These are phyloP conservation scores for Parastagonospora nodorum DNA, from an alignment of 2,329 filamentous ascomycete species.

Conservation along the genomic window DNA sequence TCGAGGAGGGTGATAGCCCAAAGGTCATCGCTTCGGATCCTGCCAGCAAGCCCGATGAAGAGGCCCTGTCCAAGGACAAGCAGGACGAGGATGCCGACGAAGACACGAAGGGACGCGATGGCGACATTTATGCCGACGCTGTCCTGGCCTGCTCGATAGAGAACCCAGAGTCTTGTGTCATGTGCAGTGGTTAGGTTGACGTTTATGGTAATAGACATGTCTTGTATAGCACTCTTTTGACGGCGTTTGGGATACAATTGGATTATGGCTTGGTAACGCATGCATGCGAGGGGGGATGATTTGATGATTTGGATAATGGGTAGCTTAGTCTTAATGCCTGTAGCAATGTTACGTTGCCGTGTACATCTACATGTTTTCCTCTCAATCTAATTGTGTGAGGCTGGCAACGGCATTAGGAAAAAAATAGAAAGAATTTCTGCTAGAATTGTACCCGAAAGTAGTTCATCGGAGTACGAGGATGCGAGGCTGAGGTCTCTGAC, in stretches of 20 bases:
- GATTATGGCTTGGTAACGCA: neutral
- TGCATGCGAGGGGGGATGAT: constrained; percentile 24
- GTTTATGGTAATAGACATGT: neutral
- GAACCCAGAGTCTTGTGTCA: constrained; percentile 90
- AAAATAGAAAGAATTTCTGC: no score
- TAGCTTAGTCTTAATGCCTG: constrained; percentile 15
- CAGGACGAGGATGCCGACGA: constrained; percentile 77
- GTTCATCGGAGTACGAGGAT: no score
- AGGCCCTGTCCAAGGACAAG: constrained; percentile 61
- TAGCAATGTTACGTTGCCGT: neutral
- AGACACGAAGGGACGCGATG: constrained; percentile 75
- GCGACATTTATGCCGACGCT: constrained; percentile 94
- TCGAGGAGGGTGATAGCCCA: constrained; percentile 77
- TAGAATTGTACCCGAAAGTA: no score
- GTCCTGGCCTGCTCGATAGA: constrained; percentile 95
- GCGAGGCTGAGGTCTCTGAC: no score
- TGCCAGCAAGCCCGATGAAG: constrained; percentile 63
- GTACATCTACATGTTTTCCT: no score
- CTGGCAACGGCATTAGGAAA: no score
- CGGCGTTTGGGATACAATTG: neutral
- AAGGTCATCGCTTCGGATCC: constrained; percentile 78
- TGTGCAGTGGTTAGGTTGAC: constrained; percentile 86
- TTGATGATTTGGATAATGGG: constrained; percentile 25
- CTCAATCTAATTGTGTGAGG: no score
- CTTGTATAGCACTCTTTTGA: neutral